Base-by-base conservation (phyloP, 2,329 filamentous ascomycete species). In the Teratosphaeria pseudoeucalypti region DNA sequence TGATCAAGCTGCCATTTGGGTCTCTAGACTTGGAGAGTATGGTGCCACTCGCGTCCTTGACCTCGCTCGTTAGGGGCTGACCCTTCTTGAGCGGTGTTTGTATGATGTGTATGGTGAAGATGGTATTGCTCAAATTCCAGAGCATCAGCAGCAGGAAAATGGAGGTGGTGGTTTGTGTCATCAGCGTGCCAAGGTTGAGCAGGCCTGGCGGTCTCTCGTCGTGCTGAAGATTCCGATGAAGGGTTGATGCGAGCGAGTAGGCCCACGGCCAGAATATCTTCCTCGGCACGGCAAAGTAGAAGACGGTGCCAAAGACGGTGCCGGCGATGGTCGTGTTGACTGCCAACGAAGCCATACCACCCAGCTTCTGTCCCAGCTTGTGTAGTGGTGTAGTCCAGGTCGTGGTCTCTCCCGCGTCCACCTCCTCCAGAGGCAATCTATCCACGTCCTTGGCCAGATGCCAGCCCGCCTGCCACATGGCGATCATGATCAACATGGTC, bases 1-100 rank as follows among this genome's bases (percentile, higher is more conserved):
- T 90, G 55, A 97, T 73, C 32, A 97, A 79, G 70, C 89, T 96
- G 39, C 90, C 91, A 68, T 96, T 97, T 0, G 92, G 90, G 72
- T 96, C 92, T 37, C 61, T 62, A 53, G 67, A 68, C 57, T 64
- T 65, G 23, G 68, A 65, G 9, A 70, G 37, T 2, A 70, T 57
- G 4, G 60, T 61, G 3, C 70, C 70, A 34, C 58, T 43, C 3
- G 64, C 62, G 59, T 73, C 68, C 70, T 89, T 94, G 16, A 90
- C 89, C 65, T 92, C 89, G 19, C 83, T 82, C 0, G 90, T 96
- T 59, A 97, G 81, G 3, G 92, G 91, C 67, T 86, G 83, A n/a
- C 82, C 86, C 65, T 89, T 89, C 77, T 95, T 96, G 58, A 95
- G 72, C 0, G 92, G 92, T 66, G 88, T 85, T 71, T 88, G 86